Conservation (phyloP, 225 moss, liverwort and hornwort species). For the Pleurozium schreberi region DNA sequence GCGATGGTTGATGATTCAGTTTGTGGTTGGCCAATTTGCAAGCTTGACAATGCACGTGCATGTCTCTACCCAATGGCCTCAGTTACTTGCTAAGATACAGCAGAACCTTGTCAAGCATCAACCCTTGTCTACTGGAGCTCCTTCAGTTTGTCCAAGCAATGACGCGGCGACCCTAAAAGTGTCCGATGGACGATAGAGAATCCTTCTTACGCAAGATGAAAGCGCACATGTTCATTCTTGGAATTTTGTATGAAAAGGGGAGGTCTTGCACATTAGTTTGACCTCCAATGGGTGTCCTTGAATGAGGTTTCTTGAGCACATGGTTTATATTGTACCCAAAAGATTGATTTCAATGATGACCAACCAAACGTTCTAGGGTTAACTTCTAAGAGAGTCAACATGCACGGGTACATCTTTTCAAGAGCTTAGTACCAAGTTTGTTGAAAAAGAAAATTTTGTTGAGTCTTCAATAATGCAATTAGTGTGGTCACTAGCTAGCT, state of each 20-base stretch:
- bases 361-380: accelerated
- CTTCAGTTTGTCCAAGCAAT: not conserved
- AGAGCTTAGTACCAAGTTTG: not conserved
- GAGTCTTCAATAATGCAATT: not conserved
- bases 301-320: not conserved
- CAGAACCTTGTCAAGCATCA: not conserved
- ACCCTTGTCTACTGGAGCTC: not conserved
- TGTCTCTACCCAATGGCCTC: not conserved
- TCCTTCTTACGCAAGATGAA: too few species aligned
- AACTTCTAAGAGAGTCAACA: accelerated
- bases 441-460: not conserved
- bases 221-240: not conserved
- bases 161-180: not conserved
- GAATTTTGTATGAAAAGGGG: not conserved
- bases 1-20: not conserved
- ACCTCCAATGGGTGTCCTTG: too few species aligned
- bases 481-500: accelerated
- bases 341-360: accelerated
- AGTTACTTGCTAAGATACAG: too few species aligned
- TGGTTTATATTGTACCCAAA: accelerated
- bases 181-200: not conserved
- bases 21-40: not conserved
- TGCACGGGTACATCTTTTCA: accelerated
- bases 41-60: not conserved
- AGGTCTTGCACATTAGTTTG: not conserved